Conservation (phyloP, 116 monocot species). For the Cymodocea nodosa region DNA sequence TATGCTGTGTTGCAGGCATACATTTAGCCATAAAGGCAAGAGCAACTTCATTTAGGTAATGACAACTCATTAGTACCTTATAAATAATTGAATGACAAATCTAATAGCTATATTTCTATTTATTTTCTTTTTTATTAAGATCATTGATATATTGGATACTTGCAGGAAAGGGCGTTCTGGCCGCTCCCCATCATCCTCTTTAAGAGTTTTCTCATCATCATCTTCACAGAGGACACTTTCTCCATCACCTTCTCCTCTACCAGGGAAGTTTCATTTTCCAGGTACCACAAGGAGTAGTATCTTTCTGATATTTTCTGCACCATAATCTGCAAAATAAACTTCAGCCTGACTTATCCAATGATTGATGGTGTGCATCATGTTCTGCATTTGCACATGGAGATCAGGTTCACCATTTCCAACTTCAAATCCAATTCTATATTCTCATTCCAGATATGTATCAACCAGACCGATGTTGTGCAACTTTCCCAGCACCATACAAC, state of each 20-base stretch:
- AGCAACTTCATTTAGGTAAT: conserved; percentile 14
- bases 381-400: conserved; percentile 1
- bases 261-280: background rate
- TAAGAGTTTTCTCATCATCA: conserved; percentile 31
- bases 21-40: conserved; percentile 9
- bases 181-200: conserved; percentile 19
- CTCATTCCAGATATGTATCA: conserved; percentile 54
- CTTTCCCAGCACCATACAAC: conserved; percentile 18
- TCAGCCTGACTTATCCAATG: background rate
- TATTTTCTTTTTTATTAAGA: background rate
- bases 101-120: background rate
- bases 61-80: background rate
- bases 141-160: background rate
- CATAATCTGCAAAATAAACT: no score
- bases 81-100: no score
- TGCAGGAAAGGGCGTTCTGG: conserved; percentile 46
- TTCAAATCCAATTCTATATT: conserved; percentile 13
- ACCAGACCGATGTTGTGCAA: conserved; percentile 25
- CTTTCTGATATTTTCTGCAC: background rate
- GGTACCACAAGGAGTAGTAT: background rate
- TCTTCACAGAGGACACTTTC: no score
- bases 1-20: background rate
- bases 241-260: conserved; percentile 9
- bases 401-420: conserved; percentile 14
- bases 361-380: background rate